Evolutionary conservation across 176 grass and related monocot genomes (phyloP).

Genomic region (Cymbopogon citratus): DNA sequence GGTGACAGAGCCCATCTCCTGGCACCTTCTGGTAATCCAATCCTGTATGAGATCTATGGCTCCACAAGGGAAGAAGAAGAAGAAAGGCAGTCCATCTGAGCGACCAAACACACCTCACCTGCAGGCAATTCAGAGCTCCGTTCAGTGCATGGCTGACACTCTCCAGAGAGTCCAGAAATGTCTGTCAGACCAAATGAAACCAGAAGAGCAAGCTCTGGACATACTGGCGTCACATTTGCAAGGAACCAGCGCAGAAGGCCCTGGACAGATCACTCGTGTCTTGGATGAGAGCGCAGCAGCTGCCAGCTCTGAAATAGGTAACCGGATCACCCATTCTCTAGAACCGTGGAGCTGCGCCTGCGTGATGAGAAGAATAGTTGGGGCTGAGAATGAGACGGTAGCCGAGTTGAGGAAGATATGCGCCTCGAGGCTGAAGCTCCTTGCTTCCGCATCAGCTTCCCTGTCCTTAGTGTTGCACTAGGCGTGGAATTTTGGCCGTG

Average conservation of each 20-base stretch:
- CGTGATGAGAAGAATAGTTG: conserved; percentile 49
- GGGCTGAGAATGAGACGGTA: conserved; percentile 46
- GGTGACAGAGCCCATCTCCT: conserved; percentile 78
- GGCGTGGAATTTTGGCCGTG: conserved; percentile 16
- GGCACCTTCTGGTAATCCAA: conserved; percentile 80
- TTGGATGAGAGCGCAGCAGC: conserved; percentile 52
- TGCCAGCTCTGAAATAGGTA: conserved; percentile 43
- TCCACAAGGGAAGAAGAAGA: conserved; percentile 86
- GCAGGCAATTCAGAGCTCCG: conserved; percentile 52
- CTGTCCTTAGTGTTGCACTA: conserved; percentile 30
- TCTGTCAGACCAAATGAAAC: conserved; percentile 58
- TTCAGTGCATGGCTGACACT: conserved; percentile 47
- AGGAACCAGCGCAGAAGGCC: conserved; percentile 34
- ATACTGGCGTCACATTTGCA: conserved; percentile 51
- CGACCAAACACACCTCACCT: conserved; percentile 54
- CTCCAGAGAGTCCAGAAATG: conserved; percentile 49
- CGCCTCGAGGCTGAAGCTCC: conserved; percentile 57
- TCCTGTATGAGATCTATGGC: conserved; percentile 57
- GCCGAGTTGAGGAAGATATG: conserved; percentile 45
- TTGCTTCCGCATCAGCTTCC: conserved; percentile 28
- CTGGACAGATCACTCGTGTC: conserved; percentile 39
- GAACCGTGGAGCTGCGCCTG: conserved; percentile 54
- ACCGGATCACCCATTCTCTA: conserved; percentile 46
- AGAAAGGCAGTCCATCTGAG: conserved; percentile 52
- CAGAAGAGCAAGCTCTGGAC: conserved; percentile 66